Evolutionary conservation across 1,284 basidiomycete species (phyloP).

Genomic region (Takashimella koratensis): DNA sequence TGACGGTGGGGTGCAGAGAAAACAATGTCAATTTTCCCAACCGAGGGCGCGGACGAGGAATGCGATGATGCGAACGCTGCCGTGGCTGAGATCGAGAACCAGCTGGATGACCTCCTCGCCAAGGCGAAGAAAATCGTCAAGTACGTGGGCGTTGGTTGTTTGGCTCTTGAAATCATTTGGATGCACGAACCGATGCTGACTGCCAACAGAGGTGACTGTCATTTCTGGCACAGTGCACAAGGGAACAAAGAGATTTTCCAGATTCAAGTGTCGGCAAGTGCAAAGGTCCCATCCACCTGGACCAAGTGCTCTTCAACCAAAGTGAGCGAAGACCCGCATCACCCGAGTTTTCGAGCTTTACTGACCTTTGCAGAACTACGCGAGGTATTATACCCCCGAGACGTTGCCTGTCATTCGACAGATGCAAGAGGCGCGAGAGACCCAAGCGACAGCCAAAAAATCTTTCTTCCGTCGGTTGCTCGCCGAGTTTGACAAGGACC

Average conservation of each 20-base stretch:
- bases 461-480: slow-evolving; percentile 76
- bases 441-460: slow-evolving; percentile 69
- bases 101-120: slow-evolving; percentile 64
- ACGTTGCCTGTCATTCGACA: slow-evolving; percentile 67
- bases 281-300: slow-evolving; percentile 76
- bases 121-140: slow-evolving; percentile 60
- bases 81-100: slow-evolving; percentile 64
- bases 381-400: slow-evolving; percentile 72
- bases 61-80: slow-evolving; percentile 73
- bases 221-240: slow-evolving; percentile 76
- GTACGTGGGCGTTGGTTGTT: slow-evolving; percentile 47
- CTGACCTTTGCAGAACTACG: slow-evolving; percentile 13
- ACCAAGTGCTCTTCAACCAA: slow-evolving; percentile 76
- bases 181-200: slow-evolving; percentile 2
- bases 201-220: neutral
- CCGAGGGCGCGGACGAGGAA: slow-evolving; percentile 72
- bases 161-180: too few relatives aligned
- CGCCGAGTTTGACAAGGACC: slow-evolving; percentile 80
- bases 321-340: slow-evolving; percentile 48
- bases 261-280: slow-evolving; percentile 63
- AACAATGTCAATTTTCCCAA: slow-evolving; percentile 59
- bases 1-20: too few relatives aligned
- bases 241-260: slow-evolving; percentile 91
- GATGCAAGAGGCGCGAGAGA: slow-evolving; percentile 89
- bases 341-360: slow-evolving; percentile 5